Evolutionary conservation across 2,329 filamentous ascomycete species (phyloP).

Genomic region (Diaporthe nobilis): DNA sequence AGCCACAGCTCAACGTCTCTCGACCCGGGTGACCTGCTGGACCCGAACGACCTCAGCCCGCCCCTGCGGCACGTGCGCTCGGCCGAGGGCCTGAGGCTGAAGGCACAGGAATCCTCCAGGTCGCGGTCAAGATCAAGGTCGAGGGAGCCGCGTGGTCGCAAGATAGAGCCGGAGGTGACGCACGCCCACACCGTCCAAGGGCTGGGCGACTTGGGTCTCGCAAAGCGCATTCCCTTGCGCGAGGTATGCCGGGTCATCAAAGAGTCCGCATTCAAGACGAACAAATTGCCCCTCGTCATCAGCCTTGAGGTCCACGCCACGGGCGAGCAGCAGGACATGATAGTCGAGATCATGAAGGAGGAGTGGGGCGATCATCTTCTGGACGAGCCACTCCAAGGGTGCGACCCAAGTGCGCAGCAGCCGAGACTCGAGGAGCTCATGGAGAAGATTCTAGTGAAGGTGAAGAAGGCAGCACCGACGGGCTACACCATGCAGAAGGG

Average conservation of each 20-base stretch:
- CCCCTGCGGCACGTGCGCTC: slow-evolving; percentile 37
- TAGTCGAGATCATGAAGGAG: slow-evolving; percentile 95
- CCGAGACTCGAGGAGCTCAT: slow-evolving; percentile 80
- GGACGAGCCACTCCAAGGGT: slow-evolving; percentile 66
- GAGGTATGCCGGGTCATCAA: slow-evolving; percentile 86
- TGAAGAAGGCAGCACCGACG: slow-evolving; percentile 70
- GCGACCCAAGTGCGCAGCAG: slow-evolving; percentile 68
- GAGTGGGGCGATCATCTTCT: slow-evolving; percentile 85
- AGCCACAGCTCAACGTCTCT: slow-evolving; percentile 44
- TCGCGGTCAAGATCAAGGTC: slow-evolving; percentile 42
- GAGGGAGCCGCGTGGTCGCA: slow-evolving; percentile 51
- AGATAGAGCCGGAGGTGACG: slow-evolving; percentile 80
- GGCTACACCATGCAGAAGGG: slow-evolving; percentile 39
- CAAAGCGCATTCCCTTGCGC: slow-evolving; percentile 87
- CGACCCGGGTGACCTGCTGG: slow-evolving; percentile 36
- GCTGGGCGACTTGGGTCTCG: slow-evolving; percentile 77
- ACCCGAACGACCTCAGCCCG: slow-evolving; percentile 37
- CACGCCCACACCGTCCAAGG: slow-evolving; percentile 65
- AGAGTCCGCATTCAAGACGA: slow-evolving; percentile 82
- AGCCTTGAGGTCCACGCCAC: slow-evolving; percentile 93
- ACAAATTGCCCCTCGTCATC: slow-evolving; percentile 86
- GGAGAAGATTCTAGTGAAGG: slow-evolving; percentile 87
- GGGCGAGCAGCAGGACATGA: slow-evolving; percentile 85
- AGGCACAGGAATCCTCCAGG: slow-evolving; percentile 22
- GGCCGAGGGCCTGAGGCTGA: slow-evolving; percentile 35